phyloP scores from a whole-genome alignment of 2,329 filamentous ascomycete genomes.

The Fusarium azukiicola region DNA sequence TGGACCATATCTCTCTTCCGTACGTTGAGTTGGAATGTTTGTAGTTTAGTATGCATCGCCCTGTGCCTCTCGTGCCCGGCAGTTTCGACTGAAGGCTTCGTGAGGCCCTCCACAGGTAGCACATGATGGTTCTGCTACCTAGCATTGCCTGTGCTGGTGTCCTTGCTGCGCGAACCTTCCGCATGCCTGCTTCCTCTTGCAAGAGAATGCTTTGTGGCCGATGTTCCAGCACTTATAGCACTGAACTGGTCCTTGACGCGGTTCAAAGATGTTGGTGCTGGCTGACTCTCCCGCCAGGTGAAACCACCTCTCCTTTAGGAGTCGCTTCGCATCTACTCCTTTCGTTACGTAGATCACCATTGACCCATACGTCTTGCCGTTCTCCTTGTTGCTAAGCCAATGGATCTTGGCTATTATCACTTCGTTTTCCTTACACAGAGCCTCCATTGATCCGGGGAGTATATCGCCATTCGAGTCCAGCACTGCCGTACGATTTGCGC shows the following conservation, averaged over 20 bases:
- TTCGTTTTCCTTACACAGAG: slow-evolving; percentile 50
- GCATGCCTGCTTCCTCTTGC: too few species aligned
- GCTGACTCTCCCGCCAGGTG: too few species aligned
- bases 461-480: slow-evolving; percentile 44
- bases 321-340: too few species aligned
- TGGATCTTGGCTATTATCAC: slow-evolving; percentile 48
- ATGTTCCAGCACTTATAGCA: too few species aligned
- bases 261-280: too few species aligned
- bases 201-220: too few species aligned
- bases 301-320: too few species aligned
- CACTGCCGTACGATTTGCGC: slow-evolving; percentile 46
- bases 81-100: slow-evolving; percentile 8
- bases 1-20: too few species aligned
- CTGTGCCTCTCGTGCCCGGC: not conserved
- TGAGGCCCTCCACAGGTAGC: not conserved
- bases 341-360: slow-evolving; percentile 42
- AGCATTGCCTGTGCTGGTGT: too few species aligned
- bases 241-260: too few species aligned
- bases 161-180: too few species aligned
- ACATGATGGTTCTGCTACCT: not conserved
- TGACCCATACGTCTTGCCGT: slow-evolving; percentile 48
- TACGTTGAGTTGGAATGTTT: too few species aligned
- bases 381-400: slow-evolving; percentile 50
- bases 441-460: slow-evolving; percentile 38
- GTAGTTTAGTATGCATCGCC: not conserved